Evolutionary conservation across 2,329 filamentous ascomycete species (phyloP).

Genomic region (Phaeoacremonium minimum): DNA sequence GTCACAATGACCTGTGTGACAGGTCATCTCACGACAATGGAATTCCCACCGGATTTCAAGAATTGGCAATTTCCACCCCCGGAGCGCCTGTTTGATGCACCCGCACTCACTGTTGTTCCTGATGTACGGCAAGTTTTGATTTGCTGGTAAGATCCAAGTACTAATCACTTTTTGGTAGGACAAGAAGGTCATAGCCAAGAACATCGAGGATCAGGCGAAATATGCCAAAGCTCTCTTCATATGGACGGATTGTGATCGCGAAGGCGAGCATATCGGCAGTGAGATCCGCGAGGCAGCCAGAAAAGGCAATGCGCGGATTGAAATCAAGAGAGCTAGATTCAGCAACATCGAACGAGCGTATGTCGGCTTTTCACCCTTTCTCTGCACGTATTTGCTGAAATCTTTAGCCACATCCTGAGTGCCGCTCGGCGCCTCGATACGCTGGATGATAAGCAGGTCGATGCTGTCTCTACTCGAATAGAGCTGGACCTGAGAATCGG

Average conservation of each 20-base stretch:
- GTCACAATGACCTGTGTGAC: slow-evolving; percentile 93
- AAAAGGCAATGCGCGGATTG: slow-evolving; percentile 67
- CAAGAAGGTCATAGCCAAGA: slow-evolving; percentile 75
- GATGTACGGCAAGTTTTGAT: slow-evolving; percentile 44
- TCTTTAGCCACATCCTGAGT: slow-evolving; percentile 71
- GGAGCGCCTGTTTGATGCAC: slow-evolving; percentile 74
- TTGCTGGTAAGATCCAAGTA: background rate
- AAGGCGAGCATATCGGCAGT: slow-evolving; percentile 92
- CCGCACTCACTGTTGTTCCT: slow-evolving; percentile 63
- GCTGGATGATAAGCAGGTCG: slow-evolving; percentile 80
- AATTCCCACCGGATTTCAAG: slow-evolving; percentile 71
- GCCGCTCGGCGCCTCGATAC: slow-evolving; percentile 74
- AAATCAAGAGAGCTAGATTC: slow-evolving; percentile 83
- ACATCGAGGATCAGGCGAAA: slow-evolving; percentile 76
- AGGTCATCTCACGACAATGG: slow-evolving; percentile 78
- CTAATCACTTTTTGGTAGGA: slow-evolving; percentile 51
- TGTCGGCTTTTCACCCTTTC: slow-evolving; percentile 26
- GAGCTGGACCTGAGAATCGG: slow-evolving; percentile 92
- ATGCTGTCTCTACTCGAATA: slow-evolving; percentile 83
- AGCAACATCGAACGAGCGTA: slow-evolving; percentile 93
- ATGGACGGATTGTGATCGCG: slow-evolving; percentile 98
- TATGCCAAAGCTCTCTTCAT: slow-evolving; percentile 77
- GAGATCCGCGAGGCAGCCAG: slow-evolving; percentile 82
- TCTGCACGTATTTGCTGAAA: no score
- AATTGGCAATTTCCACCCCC: slow-evolving; percentile 82